Base-by-base conservation (phyloP, 192 early-diverging fungal species). In the Lunasporangiospora selenospora region DNA sequence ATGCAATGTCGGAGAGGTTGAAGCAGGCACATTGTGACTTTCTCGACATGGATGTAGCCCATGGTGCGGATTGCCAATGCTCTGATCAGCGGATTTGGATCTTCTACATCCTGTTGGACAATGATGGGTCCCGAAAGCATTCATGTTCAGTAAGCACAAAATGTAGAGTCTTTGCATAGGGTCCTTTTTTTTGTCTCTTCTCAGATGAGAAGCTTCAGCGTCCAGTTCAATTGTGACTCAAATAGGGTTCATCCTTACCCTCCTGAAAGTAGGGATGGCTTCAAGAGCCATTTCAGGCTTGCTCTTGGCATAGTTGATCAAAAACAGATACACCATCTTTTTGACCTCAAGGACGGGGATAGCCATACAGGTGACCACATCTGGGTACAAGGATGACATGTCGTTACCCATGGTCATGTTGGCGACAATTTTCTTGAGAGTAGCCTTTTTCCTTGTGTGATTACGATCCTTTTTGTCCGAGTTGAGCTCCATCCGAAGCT, bases 381-480 rank as follows among this genome's bases (percentile, higher is more conserved):
- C 96, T 21, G 88, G 84, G 75, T 90, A 95, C 32, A 99, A 86
- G 9, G 92, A 80, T 24, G 93, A 93, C 93, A 99, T 98, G 81
- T 99, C 98, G 81, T 95, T 98, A 24, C 98, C 98, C 95, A 99
- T 98, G 16, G 98, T 98, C 96, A 99, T 99, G 75, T 99, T 99
- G 32, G 98, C 98, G 21, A 99, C 94, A 61, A 99, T 92, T 81
- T 98, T 93, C 77, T 92, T 95, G 77, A 91, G 85, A 44, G 91
- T 90, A 19, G 88, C 85, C 79, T 92, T 91, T 62, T 95, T 94
- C 54, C 89, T 90, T 30, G 83, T 85, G 59, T 90, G 79, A 67
- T 93, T 92, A 52, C 80, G 80, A 56, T 95, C 94, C 67, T 87
- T 84, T 62, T 93, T 94, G 51, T 94, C 93, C 27, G 93, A 89